phyloP scores from a whole-genome alignment of 768 basidiomycete genomes.

The Rhizopogon vesiculosus region DNA sequence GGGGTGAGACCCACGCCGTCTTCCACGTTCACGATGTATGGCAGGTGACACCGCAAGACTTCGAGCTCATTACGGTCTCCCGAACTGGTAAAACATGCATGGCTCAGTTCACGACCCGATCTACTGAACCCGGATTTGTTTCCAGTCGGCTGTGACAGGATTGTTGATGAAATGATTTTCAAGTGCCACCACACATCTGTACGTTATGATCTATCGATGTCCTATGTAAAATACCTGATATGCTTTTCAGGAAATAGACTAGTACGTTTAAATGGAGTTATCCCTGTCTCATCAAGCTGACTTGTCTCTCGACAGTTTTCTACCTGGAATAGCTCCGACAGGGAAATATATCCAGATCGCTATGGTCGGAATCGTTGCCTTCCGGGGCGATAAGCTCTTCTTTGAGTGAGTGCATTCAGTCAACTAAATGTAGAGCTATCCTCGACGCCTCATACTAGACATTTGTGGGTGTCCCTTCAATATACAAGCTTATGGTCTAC shows the following conservation, averaged over 20 bases:
- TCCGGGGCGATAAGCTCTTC: constrained; percentile 45
- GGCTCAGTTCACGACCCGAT: constrained; percentile 3
- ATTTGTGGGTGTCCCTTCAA: constrained; percentile 19
- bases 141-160: constrained; percentile 36
- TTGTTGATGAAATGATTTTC: constrained; percentile 46
- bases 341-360: constrained; percentile 37
- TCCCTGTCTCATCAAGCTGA: background rate
- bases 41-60: constrained; percentile 37
- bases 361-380: constrained; percentile 39
- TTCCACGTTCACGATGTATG: background rate
- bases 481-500: background rate
- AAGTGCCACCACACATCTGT: constrained; percentile 36
- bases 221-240: background rate
- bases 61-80: constrained; percentile 36
- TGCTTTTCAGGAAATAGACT: constrained; percentile 34
- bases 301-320: constrained; percentile 9
- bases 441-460: constrained; percentile 9
- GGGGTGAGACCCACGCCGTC: background rate
- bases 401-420: constrained; percentile 34
- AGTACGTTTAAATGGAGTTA: constrained; percentile 19
- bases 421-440: background rate
- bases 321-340: constrained; percentile 32
- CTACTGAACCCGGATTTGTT: background rate
- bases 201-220: background rate
- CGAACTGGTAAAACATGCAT: constrained; percentile 26